Conservation (phyloP, 768 basidiomycete genomes). For the Hygrophorus pudorinus region DNA sequence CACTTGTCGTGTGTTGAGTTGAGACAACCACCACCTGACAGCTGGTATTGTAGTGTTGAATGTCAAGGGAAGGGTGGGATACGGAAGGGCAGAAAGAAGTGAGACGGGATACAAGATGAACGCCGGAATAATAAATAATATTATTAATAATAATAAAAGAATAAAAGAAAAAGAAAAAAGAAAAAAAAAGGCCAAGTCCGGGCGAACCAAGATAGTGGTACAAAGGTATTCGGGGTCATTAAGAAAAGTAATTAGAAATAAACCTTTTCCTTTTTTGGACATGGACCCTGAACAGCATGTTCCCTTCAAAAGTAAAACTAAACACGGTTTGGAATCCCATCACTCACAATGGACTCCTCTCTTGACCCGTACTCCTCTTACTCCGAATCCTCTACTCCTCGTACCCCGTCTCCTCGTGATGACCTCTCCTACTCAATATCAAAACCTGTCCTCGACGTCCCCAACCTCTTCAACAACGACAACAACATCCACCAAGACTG, state of each 20-base stretch:
- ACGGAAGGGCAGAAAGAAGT: not conserved
- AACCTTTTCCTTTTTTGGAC: not conserved
- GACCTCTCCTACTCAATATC: conserved; percentile 8
- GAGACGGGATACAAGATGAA: not conserved
- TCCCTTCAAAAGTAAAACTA: not conserved
- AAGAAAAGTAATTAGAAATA: not conserved
- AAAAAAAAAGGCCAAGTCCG: not conserved
- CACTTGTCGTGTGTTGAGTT: conserved; percentile 51
- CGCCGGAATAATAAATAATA: not conserved
- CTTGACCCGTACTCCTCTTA: conserved; percentile 59
- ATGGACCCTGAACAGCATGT: not conserved
- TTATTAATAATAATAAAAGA: not conserved
- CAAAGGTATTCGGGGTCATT: conserved; percentile 3
- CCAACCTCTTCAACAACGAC: not conserved
- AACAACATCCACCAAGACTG: conserved; percentile 15
- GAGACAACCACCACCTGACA: conserved; percentile 35
- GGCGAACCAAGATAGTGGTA: conserved; percentile 1
- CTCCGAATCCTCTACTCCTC: conserved; percentile 60
- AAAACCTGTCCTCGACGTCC: conserved; percentile 24
- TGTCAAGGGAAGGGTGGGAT: conserved; percentile 18
- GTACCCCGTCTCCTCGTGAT: conserved; percentile 61
- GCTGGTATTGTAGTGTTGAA: conserved; percentile 50
- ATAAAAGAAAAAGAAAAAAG: not conserved
- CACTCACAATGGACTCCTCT: conserved; percentile 29
- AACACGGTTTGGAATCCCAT: conserved; percentile 7